A percentile compares a stretch with the other conserved stretches of the same genome.
Conservation (phyloP, 179 eudicot genomes). For the Sideroxylon spinosum region DNA sequence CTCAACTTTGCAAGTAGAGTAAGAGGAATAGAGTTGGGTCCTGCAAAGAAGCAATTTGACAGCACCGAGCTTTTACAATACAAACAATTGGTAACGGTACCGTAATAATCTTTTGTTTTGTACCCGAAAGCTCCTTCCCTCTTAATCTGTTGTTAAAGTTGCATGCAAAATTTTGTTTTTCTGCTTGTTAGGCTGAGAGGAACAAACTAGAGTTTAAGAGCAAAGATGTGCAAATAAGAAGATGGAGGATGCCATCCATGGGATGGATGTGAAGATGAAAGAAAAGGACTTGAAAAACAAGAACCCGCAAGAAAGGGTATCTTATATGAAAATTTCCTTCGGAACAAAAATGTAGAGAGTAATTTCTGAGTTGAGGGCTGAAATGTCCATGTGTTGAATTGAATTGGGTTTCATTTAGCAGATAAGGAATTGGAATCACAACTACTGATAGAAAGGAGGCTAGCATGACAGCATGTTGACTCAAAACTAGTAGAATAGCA, state of each 20-base stretch:
- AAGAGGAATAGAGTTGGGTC: too few relatives aligned
- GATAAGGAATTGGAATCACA: constrained; percentile 93
- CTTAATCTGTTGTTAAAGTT: not conserved
- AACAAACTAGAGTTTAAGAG: constrained; percentile 66
- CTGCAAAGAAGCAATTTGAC: too few relatives aligned
- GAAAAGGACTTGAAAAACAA: constrained; percentile 79
- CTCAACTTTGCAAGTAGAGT: constrained; percentile 92
- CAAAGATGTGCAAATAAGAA: constrained; percentile 77
- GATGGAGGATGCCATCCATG: constrained; percentile 72
- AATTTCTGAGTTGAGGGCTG: not conserved
- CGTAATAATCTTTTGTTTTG: not conserved
- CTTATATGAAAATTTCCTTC: not conserved
- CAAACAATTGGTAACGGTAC: constrained; percentile 67
- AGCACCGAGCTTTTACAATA: too few relatives aligned
- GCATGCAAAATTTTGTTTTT: not conserved
- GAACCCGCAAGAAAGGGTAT: constrained; percentile 76
- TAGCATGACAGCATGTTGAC: constrained; percentile 92
- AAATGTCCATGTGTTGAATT: not conserved
- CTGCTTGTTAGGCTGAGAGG: constrained; percentile 58
- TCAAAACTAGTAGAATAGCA: too few relatives aligned
- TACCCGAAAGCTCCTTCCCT: not conserved
- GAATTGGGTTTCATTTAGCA: constrained; percentile 25
- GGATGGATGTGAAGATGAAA: constrained; percentile 68
- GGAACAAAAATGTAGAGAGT: not conserved
- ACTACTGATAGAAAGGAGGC: constrained; percentile 75